Evolutionary conservation across 2,329 filamentous ascomycete genomes (phyloP).

Genomic region (Cladosporium velox): DNA sequence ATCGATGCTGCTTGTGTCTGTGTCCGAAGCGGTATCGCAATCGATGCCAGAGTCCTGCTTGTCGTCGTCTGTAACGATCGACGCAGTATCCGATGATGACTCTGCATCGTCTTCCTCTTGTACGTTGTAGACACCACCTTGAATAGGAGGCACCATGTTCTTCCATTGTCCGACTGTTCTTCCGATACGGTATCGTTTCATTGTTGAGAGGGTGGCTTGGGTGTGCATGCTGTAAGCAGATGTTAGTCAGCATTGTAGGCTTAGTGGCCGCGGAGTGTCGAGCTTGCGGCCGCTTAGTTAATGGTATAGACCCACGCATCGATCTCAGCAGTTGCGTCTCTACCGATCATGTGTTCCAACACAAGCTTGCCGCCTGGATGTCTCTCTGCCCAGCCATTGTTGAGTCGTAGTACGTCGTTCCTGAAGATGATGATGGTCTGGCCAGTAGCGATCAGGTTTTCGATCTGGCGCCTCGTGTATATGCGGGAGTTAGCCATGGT

Average conservation of each 20-base stretch:
- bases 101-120: conserved; percentile 38
- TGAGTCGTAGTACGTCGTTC: conserved; percentile 56
- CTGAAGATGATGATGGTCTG: conserved; percentile 59
- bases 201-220: conserved; percentile 54
- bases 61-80: conserved; percentile 14
- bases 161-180: conserved; percentile 57
- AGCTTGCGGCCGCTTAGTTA: conserved; percentile 1
- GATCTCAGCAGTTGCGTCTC: conserved; percentile 62
- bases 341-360: conserved; percentile 66
- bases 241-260: conserved; percentile 35
- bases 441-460: conserved; percentile 57
- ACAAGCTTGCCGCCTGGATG: conserved; percentile 63
- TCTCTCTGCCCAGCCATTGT: conserved; percentile 59
- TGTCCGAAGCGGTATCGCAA: conserved; percentile 17
- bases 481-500: conserved; percentile 26
- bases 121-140: conserved; percentile 34
- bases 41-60: conserved; percentile 21
- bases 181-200: conserved; percentile 64
- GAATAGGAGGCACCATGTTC: conserved; percentile 62
- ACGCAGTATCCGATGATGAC: not conserved
- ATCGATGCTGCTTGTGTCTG: conserved; percentile 17
- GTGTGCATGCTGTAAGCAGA: conserved; percentile 54
- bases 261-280: conserved; percentile 11
- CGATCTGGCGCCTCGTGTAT: conserved; percentile 39
- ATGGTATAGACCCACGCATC: conserved; percentile 37